Evolutionary conservation across 768 basidiomycete genomes (phyloP).

Genomic region (button mushroom (Agaricus bisporus)): DNA sequence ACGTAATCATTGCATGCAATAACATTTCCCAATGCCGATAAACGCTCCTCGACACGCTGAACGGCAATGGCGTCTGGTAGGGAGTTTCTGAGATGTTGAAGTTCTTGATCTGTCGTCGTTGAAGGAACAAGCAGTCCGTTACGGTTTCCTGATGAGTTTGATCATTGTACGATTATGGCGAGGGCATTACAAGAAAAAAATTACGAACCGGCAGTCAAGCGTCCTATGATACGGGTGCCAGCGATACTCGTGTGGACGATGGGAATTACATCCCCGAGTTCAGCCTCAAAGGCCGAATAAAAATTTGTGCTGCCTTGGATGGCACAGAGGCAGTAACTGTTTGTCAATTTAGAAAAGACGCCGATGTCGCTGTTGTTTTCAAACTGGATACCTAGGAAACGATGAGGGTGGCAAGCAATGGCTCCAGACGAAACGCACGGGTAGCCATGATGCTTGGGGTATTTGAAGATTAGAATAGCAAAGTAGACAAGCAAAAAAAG

Average conservation of each 20-base stretch:
- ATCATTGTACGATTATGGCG: neutral
- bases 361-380: conserved; percentile 95
- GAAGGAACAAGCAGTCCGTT: conserved; percentile 96
- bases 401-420: conserved; percentile 9
- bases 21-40: conserved; percentile 96
- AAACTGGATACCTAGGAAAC: conserved; percentile 74
- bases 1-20: conserved; percentile 99
- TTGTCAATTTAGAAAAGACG: conserved; percentile 96
- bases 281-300: conserved; percentile 95
- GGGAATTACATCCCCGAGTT: conserved; percentile 82
- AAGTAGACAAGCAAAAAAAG: conserved; percentile 5
- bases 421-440: conserved; percentile 26
- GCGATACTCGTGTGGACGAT: conserved; percentile 95
- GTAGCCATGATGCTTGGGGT: conserved; percentile 35
- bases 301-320: conserved; percentile 96
- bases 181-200: neutral
- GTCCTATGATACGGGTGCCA: conserved; percentile 89
- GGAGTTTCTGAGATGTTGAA: conserved; percentile 94
- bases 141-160: conserved; percentile 65
- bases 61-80: conserved; percentile 91
- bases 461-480: neutral
- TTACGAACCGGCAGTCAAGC: conserved; percentile 78
- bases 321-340: conserved; percentile 94
- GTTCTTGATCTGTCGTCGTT: conserved; percentile 95
- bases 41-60: conserved; percentile 94